phyloP scores from a whole-genome alignment of 2,329 filamentous ascomycete genomes.

The Fusarium marasasianum region DNA sequence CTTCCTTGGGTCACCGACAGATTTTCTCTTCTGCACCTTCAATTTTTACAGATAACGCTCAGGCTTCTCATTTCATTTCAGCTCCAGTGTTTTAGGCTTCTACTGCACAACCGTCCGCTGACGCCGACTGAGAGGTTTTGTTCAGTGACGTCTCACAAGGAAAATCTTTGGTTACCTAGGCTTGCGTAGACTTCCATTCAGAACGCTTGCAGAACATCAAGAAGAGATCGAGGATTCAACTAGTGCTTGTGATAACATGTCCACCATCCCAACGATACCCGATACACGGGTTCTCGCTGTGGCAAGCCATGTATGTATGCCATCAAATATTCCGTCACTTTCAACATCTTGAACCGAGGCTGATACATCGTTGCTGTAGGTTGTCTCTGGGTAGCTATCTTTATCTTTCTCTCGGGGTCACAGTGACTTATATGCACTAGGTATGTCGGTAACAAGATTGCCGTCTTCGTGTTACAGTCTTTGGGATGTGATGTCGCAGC shows the following conservation, averaged over 20 bases:
- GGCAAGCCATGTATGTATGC: constrained; percentile 94
- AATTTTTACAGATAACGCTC: background rate
- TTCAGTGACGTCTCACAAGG: constrained; percentile 21
- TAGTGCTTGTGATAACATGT: constrained; percentile 26
- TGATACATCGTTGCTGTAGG: constrained; percentile 30
- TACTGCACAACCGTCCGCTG: background rate
- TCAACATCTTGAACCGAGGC: background rate
- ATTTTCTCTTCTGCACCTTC: background rate
- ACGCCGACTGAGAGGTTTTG: constrained; percentile 14
- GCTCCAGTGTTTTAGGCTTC: background rate
- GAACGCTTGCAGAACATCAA: background rate
- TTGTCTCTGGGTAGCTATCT: constrained; percentile 42
- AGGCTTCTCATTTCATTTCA: background rate
- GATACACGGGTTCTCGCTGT: constrained; percentile 81
- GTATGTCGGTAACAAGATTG: constrained; percentile 98
- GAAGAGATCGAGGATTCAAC: background rate
- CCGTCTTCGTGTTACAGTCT: constrained; percentile 91
- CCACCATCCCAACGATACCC: constrained; percentile 51
- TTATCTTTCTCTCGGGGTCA: background rate
- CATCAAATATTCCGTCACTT: constrained; percentile 15
- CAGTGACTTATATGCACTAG: constrained; percentile 57
- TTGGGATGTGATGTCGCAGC: constrained; percentile 93
- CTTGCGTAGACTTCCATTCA: background rate
- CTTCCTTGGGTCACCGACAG: background rate
- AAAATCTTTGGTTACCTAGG: background rate